Evolutionary conservation across 1,284 basidiomycete genomes (phyloP).

Genomic region (Puccinia triticina): DNA sequence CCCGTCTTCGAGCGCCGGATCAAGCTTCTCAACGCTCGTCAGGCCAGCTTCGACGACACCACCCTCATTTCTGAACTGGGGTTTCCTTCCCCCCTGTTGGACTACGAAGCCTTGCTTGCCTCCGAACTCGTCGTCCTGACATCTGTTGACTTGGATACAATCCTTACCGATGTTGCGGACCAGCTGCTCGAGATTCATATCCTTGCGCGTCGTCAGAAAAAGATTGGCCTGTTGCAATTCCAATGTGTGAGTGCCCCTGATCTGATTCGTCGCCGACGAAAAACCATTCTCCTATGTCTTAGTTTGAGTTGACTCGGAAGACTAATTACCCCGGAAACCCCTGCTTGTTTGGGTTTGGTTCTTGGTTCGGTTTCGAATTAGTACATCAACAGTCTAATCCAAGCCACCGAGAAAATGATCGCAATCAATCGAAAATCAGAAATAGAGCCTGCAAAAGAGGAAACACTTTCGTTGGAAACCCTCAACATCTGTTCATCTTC

Average conservation of each 20-base stretch:
- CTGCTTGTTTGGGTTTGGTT: neutral
- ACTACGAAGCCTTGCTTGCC: neutral
- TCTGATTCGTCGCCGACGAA: neutral
- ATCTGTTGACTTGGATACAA: neutral
- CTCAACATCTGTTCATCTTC: neutral
- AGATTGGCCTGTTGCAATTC: neutral
- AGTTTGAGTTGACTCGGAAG: neutral
- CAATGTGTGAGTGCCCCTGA: neutral
- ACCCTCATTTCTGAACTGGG: neutral
- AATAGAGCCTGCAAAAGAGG: neutral
- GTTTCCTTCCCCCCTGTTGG: neutral
- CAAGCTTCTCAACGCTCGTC: neutral
- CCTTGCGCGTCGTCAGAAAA: neutral
- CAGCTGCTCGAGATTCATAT: neutral
- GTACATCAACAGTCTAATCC: neutral
- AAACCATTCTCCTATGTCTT: neutral
- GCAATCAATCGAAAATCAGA: neutral
- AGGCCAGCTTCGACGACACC: conserved; percentile 23
- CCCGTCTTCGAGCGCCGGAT: conserved; percentile 36
- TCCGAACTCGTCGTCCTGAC: neutral
- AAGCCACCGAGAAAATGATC: neutral
- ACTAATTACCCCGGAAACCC: neutral
- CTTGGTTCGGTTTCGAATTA: neutral
- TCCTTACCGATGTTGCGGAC: neutral
- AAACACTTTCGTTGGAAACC: neutral